Conservation (phyloP, 31 red algal genomes). For the Odonthalia washingtoniensis region DNA sequence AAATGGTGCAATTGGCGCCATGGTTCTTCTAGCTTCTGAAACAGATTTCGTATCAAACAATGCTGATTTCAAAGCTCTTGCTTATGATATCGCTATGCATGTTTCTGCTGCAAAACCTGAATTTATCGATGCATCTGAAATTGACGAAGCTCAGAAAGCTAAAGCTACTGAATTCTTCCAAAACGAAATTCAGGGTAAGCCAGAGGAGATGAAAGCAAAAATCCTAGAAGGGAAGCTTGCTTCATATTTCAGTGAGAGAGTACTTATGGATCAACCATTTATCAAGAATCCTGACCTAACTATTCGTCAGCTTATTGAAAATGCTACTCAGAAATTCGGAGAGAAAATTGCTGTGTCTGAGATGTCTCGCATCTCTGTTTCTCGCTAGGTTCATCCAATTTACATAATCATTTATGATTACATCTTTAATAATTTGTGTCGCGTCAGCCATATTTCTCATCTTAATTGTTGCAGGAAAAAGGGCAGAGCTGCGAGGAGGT, state of each 20-base stretch:
- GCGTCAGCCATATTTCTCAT: too few species aligned
- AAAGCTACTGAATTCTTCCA: slow-evolving; percentile 38
- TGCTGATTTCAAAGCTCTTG: slow-evolving; percentile 58
- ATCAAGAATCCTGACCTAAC: slow-evolving; percentile 3
- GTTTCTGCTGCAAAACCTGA: slow-evolving; percentile 4
- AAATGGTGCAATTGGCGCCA: slow-evolving; percentile 41
- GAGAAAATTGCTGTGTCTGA: too few species aligned
- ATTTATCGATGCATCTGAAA: slow-evolving; percentile 19
- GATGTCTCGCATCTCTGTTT: too few species aligned
- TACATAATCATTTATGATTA: too few species aligned
- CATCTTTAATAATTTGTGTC: too few species aligned
- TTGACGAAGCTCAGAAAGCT: slow-evolving; percentile 52
- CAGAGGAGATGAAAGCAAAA: slow-evolving; percentile 48
- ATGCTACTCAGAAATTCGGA: background rate
- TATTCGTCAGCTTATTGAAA: slow-evolving; percentile 6
- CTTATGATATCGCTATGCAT: background rate
- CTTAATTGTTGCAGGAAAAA: too few species aligned
- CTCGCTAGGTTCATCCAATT: too few species aligned
- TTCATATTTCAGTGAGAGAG: slow-evolving; percentile 50
- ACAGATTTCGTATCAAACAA: slow-evolving; percentile 87
- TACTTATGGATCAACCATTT: slow-evolving; percentile 68
- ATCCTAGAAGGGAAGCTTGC: slow-evolving; percentile 67
- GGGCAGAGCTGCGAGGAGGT: too few species aligned
- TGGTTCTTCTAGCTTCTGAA: slow-evolving; percentile 74
- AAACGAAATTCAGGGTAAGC: background rate